These are phyloP conservation scores for Stenocarpella maydis DNA, from an alignment of 2,329 filamentous ascomycete species.

Conservation along the genomic window DNA sequence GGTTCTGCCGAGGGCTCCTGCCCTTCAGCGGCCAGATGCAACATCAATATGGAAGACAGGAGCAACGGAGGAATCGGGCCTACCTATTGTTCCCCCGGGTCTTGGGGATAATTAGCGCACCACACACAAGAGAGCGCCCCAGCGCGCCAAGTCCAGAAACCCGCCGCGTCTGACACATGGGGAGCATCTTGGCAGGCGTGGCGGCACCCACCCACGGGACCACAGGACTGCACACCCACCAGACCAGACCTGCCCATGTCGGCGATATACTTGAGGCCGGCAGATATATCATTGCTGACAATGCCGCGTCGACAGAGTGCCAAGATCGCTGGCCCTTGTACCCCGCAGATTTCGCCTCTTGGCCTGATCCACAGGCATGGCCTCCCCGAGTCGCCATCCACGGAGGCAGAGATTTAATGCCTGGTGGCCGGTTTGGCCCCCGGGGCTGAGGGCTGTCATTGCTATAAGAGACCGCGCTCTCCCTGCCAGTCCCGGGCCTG, in stretches of 20 bases:
- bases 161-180: slow-evolving; percentile 2
- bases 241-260: background rate
- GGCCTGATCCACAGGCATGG: slow-evolving; percentile 21
- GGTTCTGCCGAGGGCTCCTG: slow-evolving; percentile 1
- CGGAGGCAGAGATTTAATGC: background rate
- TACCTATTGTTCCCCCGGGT: background rate
- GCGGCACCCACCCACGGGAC: slow-evolving; percentile 6
- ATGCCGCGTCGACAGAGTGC: slow-evolving; percentile 9
- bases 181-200: background rate
- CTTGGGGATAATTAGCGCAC: background rate
- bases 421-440: background rate
- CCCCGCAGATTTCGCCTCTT: slow-evolving; percentile 23
- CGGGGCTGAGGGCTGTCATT: background rate
- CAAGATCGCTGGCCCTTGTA: slow-evolving; percentile 23
- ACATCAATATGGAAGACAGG: background rate
- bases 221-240: background rate
- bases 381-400: slow-evolving; percentile 35
- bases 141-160: background rate
- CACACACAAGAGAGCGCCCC: background rate
- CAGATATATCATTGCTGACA: slow-evolving; percentile 2
- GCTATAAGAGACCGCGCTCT: slow-evolving; percentile 5
- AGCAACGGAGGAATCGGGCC: background rate
- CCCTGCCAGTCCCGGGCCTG: background rate
- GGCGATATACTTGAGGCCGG: slow-evolving; percentile 2
- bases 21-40: background rate